A percentile compares a stretch with the other conserved stretches of the same genome.
Conservation (phyloP, 2,329 filamentous ascomycete genomes). For the Lecanosticta acicola region DNA sequence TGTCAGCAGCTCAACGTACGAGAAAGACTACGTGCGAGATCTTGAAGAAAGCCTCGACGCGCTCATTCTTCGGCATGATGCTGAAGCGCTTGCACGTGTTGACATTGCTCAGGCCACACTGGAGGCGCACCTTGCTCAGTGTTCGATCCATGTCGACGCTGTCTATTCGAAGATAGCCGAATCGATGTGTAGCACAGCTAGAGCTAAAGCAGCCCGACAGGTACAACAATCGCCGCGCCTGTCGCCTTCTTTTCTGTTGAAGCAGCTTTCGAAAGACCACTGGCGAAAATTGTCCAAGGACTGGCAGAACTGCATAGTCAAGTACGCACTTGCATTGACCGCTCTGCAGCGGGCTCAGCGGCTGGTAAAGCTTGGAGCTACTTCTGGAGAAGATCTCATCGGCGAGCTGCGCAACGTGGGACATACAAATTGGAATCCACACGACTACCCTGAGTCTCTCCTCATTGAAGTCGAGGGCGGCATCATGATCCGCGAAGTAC, state of each 20-base stretch:
- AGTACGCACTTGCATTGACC: conserved; percentile 43
- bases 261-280: conserved; percentile 41
- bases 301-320: conserved; percentile 40
- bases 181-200: neutral
- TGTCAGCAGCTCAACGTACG: neutral
- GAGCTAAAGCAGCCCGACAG: neutral
- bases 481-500: conserved; percentile 56
- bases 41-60: conserved; percentile 3
- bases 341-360: conserved; percentile 43
- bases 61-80: neutral
- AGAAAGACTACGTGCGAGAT: conserved; percentile 1
- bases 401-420: conserved; percentile 47
- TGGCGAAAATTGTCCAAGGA: conserved; percentile 28
- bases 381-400: conserved; percentile 16
- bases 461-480: conserved; percentile 62
- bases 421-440: conserved; percentile 54
- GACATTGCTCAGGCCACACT: neutral
- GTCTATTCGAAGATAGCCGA: neutral
- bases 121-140: neutral
- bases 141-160: neutral
- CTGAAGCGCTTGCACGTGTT: too few species aligned
- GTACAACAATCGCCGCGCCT: conserved; percentile 43
- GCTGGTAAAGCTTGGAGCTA: conserved; percentile 29
- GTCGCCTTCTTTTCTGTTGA: conserved; percentile 42
- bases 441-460: conserved; percentile 55